Evolutionary conservation across 2,329 filamentous ascomycete species (phyloP).

Genomic region (Aphanoascus verrucosus): DNA sequence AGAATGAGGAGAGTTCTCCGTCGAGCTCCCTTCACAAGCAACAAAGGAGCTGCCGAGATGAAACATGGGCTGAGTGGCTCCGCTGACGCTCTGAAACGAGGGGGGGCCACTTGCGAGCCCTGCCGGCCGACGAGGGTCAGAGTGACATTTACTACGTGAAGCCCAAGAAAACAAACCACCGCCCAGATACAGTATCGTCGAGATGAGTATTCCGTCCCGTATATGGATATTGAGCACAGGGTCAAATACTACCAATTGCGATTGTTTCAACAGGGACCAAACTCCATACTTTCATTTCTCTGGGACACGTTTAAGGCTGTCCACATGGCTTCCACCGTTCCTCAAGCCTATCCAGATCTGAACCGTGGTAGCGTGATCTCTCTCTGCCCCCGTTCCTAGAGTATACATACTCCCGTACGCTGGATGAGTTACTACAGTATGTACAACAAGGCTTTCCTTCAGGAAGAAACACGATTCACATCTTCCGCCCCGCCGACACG

Average conservation of each 20-base stretch:
- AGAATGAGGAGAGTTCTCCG: neutral
- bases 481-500: neutral
- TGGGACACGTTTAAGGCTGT: too few relatives aligned
- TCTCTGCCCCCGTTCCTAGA: neutral
- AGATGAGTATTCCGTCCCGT: too few relatives aligned
- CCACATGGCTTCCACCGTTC: neutral
- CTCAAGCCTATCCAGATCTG: neutral
- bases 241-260: too few relatives aligned
- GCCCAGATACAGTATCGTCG: too few relatives aligned
- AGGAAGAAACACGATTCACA: neutral
- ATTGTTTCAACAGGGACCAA: neutral
- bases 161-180: neutral
- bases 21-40: neutral
- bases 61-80: slow-evolving; percentile 4
- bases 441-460: neutral
- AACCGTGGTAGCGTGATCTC: slow-evolving; percentile 4
- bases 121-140: neutral
- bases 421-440: neutral
- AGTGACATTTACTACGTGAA: neutral
- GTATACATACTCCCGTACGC: neutral
- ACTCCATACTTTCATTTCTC: too few relatives aligned
- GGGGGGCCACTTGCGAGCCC: neutral
- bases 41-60: neutral
- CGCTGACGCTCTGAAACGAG: slow-evolving; percentile 4
- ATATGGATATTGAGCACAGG: too few relatives aligned